Evolutionary conservation across 1,139 yeast species (phyloP).

Genomic region (Saccharomyces hybrid): DNA sequence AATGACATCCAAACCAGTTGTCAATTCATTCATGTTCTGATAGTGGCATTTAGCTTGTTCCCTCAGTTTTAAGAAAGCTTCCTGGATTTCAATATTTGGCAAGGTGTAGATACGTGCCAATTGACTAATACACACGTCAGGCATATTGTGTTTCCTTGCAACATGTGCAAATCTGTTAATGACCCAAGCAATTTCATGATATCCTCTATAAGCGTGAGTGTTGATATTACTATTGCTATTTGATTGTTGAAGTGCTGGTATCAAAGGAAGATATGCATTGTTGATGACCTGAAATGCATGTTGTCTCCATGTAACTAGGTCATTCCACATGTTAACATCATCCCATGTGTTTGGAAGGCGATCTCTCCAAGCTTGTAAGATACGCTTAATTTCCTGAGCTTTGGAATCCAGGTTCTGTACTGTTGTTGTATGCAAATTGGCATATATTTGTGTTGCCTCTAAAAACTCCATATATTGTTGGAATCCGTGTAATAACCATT

Average conservation of each 20-base stretch:
- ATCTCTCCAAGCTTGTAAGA: slow-evolving; percentile 95
- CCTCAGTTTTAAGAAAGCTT: slow-evolving; percentile 87
- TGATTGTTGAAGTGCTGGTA: slow-evolving; percentile 75
- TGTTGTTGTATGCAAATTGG: slow-evolving; percentile 80
- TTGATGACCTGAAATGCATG: slow-evolving; percentile 97
- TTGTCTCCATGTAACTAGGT: slow-evolving; percentile 95
- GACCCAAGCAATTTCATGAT: slow-evolving; percentile 98
- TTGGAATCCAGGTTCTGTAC: slow-evolving; percentile 88
- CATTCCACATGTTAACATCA: slow-evolving; percentile 96
- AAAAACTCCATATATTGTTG: slow-evolving; percentile 96
- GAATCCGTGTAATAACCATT: slow-evolving; percentile 84
- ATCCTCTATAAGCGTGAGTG: slow-evolving; percentile 93
- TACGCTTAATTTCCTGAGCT: slow-evolving; percentile 89
- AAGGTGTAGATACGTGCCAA: slow-evolving; percentile 87
- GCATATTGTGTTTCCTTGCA: slow-evolving; percentile 92
- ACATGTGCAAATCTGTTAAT: slow-evolving; percentile 97
- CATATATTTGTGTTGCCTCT: slow-evolving; percentile 94
- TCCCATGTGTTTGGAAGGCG: slow-evolving; percentile 95
- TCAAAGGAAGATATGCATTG: slow-evolving; percentile 86
- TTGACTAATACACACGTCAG: slow-evolving; percentile 92
- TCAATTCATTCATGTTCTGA: slow-evolving; percentile 76
- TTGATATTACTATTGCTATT: slow-evolving; percentile 65
- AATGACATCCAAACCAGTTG: slow-evolving; percentile 93
- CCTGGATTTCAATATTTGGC: slow-evolving; percentile 97
- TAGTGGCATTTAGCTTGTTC: slow-evolving; percentile 98